Percentiles rank a stretch among this genome's conserved stretches.
These are phyloP conservation scores for Agapanthus africanus DNA, from an alignment of 106 monocot genomes.

Conservation along the genomic window DNA sequence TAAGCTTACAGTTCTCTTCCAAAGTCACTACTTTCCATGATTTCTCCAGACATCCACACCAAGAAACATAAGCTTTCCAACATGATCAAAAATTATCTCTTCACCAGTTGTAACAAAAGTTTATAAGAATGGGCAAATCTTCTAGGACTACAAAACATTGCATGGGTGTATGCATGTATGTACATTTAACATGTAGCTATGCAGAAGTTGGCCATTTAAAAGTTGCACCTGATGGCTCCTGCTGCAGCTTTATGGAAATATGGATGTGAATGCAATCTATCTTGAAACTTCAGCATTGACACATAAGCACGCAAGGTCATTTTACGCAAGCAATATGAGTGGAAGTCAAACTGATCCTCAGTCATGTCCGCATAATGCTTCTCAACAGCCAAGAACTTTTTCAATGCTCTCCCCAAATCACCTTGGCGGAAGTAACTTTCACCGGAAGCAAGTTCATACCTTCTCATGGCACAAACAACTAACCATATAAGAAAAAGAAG, in stretches of 20 bases:
- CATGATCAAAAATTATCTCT: too few species aligned
- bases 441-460: slow-evolving; percentile 96
- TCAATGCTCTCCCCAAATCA: slow-evolving; percentile 78
- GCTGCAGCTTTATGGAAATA: slow-evolving; percentile 95
- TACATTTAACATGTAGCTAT: neutral
- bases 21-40: too few species aligned
- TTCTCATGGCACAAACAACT: slow-evolving; percentile 17
- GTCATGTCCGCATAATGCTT: slow-evolving; percentile 94
- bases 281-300: slow-evolving; percentile 93
- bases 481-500: neutral
- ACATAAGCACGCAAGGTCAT: slow-evolving; percentile 95
- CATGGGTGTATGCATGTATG: too few species aligned
- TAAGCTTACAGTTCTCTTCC: too few species aligned
- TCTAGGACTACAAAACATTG: too few species aligned
- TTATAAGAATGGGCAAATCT: too few species aligned
- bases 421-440: slow-evolving; percentile 93
- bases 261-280: slow-evolving; percentile 76
- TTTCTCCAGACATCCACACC: too few species aligned
- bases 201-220: neutral
- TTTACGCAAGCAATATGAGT: slow-evolving; percentile 96
- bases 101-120: too few species aligned
- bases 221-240: slow-evolving; percentile 74
- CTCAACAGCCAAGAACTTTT: slow-evolving; percentile 93
- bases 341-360: slow-evolving; percentile 99
- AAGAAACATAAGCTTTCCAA: too few species aligned